phyloP scores from a whole-genome alignment of 2,329 filamentous ascomycete species.

The Saccharata proteae region DNA sequence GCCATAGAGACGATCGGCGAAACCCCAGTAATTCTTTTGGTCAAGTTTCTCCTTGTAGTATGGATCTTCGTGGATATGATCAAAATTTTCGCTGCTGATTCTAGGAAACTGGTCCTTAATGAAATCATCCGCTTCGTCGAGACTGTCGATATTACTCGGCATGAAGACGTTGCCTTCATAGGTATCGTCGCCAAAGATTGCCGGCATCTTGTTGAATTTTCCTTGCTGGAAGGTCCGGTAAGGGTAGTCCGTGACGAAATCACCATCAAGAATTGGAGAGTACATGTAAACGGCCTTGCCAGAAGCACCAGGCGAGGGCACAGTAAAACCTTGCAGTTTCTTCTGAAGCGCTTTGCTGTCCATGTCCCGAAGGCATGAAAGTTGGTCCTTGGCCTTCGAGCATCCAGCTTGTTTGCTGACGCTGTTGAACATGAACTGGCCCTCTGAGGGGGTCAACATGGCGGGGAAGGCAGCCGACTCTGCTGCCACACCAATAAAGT shows the following conservation, averaged over 20 bases:
- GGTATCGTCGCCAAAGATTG: constrained; percentile 33
- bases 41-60: constrained; percentile 15
- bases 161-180: constrained; percentile 32
- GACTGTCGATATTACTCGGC: constrained; percentile 21
- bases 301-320: constrained; percentile 25
- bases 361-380: constrained; percentile 27
- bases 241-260: constrained; percentile 29
- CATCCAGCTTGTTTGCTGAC: constrained; percentile 24
- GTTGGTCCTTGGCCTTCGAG: constrained; percentile 12
- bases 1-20: constrained; percentile 31
- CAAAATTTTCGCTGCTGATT: constrained; percentile 16
- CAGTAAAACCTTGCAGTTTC: constrained; percentile 21
- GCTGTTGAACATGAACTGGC: constrained; percentile 30
- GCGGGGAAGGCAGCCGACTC: constrained; percentile 28
- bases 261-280: constrained; percentile 31
- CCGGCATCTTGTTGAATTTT: constrained; percentile 28
- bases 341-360: constrained; percentile 26
- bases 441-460: constrained; percentile 24
- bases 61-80: constrained; percentile 18
- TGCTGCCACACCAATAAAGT: constrained; percentile 23
- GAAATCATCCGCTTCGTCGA: constrained; percentile 21
- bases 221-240: constrained; percentile 24
- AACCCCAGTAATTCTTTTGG: constrained; percentile 16
- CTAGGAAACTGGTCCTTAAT: constrained; percentile 26
- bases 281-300: constrained; percentile 27